These are phyloP conservation scores for Metarhizium anisopliae DNA, from an alignment of 2,329 filamentous ascomycete genomes.

Conservation along the genomic window DNA sequence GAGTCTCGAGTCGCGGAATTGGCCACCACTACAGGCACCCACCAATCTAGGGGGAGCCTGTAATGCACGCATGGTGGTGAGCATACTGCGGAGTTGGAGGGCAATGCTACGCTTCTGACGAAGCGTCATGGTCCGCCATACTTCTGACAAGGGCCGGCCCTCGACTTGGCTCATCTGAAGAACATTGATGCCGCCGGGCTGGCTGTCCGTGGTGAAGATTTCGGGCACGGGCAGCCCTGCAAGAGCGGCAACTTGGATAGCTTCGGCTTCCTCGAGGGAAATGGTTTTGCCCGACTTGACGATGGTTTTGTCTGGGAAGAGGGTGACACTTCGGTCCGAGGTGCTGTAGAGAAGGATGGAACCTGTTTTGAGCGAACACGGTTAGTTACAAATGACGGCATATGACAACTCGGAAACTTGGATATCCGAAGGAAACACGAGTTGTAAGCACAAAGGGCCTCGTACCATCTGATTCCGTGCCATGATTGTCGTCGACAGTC, in stretches of 20 bases:
- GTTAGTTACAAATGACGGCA: neutral
- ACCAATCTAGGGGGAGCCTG: neutral
- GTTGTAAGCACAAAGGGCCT: neutral
- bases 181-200: neutral
- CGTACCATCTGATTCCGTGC: neutral
- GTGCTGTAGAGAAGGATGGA: neutral
- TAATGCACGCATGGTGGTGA: neutral
- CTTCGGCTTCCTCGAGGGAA: constrained; percentile 1
- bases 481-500: neutral
- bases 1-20: neutral
- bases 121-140: neutral
- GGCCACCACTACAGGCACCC: neutral
- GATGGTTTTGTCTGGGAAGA: neutral
- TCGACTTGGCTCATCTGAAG: neutral
- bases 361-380: neutral
- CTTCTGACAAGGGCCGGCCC: neutral
- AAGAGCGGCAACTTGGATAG: neutral
- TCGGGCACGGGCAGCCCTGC: neutral
- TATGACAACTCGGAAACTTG: neutral
- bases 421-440: neutral
- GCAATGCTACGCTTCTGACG: neutral
- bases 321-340: neutral
- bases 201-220: neutral
- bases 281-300: neutral
- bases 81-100: neutral